Evolutionary conservation across 2,329 filamentous ascomycete genomes (phyloP).

Genomic region (Fusarium multiceps): DNA sequence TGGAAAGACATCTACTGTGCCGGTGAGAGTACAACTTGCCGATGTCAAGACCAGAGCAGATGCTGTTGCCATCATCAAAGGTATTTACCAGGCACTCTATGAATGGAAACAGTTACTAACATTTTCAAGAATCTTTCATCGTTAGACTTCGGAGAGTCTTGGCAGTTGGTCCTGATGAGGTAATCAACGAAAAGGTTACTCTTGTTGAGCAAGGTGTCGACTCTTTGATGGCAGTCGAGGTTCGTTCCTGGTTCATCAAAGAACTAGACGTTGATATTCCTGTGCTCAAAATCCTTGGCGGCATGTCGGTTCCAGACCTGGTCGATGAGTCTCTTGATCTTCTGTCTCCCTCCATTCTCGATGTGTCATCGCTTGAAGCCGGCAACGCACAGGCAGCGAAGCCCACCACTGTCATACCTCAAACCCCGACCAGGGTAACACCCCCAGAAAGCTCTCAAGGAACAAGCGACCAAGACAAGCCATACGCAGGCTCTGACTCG

Average conservation of each 20-base stretch:
- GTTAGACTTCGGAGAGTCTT: not conserved
- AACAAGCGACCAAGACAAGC: not conserved
- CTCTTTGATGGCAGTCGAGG: constrained; percentile 3
- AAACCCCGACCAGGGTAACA: not conserved
- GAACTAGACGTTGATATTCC: constrained; percentile 1
- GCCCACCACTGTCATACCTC: not conserved
- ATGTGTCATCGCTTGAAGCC: not conserved
- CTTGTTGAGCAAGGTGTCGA: not conserved
- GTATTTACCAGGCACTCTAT: too few relatives aligned
- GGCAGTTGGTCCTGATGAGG: not conserved
- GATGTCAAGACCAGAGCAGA: not conserved
- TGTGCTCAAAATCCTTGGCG: constrained; percentile 1
- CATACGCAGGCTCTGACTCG: not conserved
- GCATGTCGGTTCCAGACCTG: not conserved
- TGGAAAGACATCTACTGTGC: not conserved
- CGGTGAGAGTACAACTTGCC: not conserved
- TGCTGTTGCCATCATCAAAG: not conserved
- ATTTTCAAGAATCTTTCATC: not conserved
- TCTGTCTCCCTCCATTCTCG: not conserved
- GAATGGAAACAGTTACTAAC: not conserved
- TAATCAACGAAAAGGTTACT: not conserved
- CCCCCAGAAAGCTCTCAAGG: not conserved
- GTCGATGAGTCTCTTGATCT: not conserved
- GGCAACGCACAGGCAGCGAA: not conserved
- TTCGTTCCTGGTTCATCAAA: constrained; percentile 14